A percentile compares a stretch with the other conserved stretches of the same genome.
phyloP scores from a whole-genome alignment of 305 asterid genomes.

The Fraxinus latifolia region DNA sequence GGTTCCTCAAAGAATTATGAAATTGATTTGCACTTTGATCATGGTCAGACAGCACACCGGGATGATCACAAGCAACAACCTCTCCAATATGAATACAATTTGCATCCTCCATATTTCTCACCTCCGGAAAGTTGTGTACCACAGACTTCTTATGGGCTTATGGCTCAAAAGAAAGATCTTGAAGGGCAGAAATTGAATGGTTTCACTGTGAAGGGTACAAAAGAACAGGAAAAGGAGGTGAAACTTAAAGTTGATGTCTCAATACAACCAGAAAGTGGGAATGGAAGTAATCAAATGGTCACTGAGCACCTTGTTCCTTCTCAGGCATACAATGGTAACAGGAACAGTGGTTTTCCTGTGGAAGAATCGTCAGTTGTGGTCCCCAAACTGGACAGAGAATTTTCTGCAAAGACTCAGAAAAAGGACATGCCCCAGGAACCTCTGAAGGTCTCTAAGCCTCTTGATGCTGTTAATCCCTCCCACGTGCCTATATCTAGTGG shows the following conservation, averaged over 20 bases:
- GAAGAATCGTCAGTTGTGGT: slow-evolving; percentile 33
- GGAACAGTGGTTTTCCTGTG: slow-evolving; percentile 31
- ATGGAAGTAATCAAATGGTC: slow-evolving; percentile 24
- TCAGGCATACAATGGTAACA: slow-evolving; percentile 27
- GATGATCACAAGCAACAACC: slow-evolving; percentile 35
- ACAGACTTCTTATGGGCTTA: slow-evolving; percentile 28
- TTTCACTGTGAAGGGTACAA: slow-evolving; percentile 27
- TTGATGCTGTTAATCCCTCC: slow-evolving; percentile 37
- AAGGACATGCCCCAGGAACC: slow-evolving; percentile 36
- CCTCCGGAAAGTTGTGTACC: slow-evolving; percentile 37
- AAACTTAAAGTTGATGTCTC: slow-evolving; percentile 34
- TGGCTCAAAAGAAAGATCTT: slow-evolving; percentile 35
- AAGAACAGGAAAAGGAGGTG: slow-evolving; percentile 36
- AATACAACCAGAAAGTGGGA: slow-evolving; percentile 30
- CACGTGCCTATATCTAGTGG: slow-evolving; percentile 34
- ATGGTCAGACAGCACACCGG: slow-evolving; percentile 30
- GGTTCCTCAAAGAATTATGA: slow-evolving; percentile 32
- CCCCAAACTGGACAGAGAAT: slow-evolving; percentile 37
- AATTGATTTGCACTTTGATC: slow-evolving; percentile 30
- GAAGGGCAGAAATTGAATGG: slow-evolving; percentile 33
- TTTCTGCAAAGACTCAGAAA: slow-evolving; percentile 31
- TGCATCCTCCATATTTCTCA: slow-evolving; percentile 29
- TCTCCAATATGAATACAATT: slow-evolving; percentile 35
- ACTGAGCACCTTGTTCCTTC: slow-evolving; percentile 29
- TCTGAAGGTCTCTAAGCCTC: slow-evolving; percentile 34